Conservation (phyloP, 169 alveolate genomes). For the Plasmodium chabaudi region DNA sequence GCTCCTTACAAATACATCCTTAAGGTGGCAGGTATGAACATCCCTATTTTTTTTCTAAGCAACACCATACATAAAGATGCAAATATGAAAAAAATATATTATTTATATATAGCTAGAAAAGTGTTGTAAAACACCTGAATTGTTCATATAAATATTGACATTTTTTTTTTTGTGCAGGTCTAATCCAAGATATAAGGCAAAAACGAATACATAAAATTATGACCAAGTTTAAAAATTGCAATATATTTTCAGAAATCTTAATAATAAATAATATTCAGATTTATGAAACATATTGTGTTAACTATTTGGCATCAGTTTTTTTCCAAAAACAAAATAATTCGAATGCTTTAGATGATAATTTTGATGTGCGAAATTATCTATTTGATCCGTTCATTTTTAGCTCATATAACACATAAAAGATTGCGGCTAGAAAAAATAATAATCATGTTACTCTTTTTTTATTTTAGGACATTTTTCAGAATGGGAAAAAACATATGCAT, state of each 20-base stretch:
- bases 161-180: conserved; percentile 14
- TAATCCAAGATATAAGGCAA: conserved; percentile 70
- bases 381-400: conserved; percentile 74
- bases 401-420: conserved; percentile 11
- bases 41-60: background rate
- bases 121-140: background rate
- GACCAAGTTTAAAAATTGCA: conserved; percentile 56
- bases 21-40: conserved; percentile 52
- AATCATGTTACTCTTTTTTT: background rate
- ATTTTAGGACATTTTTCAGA: background rate
- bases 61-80: background rate
- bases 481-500: background rate
- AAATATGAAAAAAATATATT: background rate
- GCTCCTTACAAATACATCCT: conserved; percentile 72
- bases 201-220: conserved; percentile 69
- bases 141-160: background rate
- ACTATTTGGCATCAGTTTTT: conserved; percentile 75
- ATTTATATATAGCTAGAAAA: background rate
- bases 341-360: conserved; percentile 18
- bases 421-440: background rate
- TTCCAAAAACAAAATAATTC: conserved; percentile 35
- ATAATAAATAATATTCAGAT: conserved; percentile 68
- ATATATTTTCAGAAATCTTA: conserved; percentile 50
- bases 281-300: conserved; percentile 72
- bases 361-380: conserved; percentile 59